phyloP scores from a whole-genome alignment of 306 rosid species.

The Carpinus fangiana region DNA sequence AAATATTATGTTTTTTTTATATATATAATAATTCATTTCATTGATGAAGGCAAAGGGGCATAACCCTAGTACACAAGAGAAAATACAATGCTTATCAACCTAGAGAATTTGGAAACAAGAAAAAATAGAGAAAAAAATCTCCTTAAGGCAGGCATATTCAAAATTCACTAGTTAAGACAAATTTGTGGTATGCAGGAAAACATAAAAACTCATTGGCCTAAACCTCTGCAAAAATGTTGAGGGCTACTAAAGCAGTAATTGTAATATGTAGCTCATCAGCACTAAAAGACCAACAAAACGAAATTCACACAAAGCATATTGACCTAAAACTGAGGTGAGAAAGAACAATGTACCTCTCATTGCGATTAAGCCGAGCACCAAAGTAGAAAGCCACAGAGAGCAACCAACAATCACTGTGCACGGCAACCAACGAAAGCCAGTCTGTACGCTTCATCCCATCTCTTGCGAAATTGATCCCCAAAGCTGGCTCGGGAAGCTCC shows the following conservation, averaged over 20 bases:
- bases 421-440: constrained; percentile 69
- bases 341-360: constrained; percentile 46
- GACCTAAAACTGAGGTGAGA: background rate
- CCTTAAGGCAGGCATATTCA: background rate
- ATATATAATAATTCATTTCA: too few species aligned
- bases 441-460: constrained; percentile 58
- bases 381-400: constrained; percentile 60
- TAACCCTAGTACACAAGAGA: background rate
- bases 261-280: background rate
- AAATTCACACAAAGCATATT: background rate
- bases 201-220: too few species aligned
- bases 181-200: too few species aligned
- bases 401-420: constrained; percentile 64
- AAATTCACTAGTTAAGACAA: too few species aligned
- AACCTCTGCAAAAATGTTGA: background rate
- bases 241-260: background rate
- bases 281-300: background rate
- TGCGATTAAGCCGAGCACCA: constrained; percentile 62
- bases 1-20: too few species aligned
- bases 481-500: constrained; percentile 59
- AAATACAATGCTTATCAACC: background rate
- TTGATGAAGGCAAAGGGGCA: too few species aligned
- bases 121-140: background rate
- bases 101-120: background rate
- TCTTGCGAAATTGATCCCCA: constrained; percentile 68